Percentiles rank a stretch among this genome's conserved stretches.
phyloP scores from a whole-genome alignment of 2,329 filamentous ascomycete species.

The Metarhizium robertsii region DNA sequence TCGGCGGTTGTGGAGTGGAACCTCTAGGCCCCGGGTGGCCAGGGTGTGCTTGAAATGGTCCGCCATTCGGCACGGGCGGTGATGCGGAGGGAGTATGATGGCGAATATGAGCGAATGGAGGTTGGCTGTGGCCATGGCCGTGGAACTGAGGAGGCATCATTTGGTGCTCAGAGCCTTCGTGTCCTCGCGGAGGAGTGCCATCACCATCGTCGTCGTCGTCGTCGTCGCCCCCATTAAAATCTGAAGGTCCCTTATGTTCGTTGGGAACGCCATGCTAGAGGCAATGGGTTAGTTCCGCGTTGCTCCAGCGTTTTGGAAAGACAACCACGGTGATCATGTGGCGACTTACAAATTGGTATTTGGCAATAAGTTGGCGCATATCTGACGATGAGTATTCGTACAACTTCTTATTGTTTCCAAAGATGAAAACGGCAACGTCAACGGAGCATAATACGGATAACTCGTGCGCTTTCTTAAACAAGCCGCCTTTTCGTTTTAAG shows the following conservation, averaged over 20 bases:
- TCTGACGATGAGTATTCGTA: constrained; percentile 95
- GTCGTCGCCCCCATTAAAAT: constrained; percentile 82
- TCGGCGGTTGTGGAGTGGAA: constrained; percentile 70
- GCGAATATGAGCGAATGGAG: constrained; percentile 70
- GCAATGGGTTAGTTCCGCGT: constrained; percentile 7
- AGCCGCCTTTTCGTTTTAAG: constrained; percentile 92
- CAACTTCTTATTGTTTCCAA: constrained; percentile 97
- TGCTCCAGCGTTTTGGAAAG: neutral
- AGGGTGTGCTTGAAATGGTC: constrained; percentile 50
- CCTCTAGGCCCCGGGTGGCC: constrained; percentile 42
- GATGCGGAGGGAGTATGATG: constrained; percentile 79
- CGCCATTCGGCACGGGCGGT: constrained; percentile 74
- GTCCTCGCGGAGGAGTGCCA: constrained; percentile 57
- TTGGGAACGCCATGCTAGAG: constrained; percentile 79
- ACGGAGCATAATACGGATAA: constrained; percentile 96
- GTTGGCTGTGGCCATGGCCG: constrained; percentile 35
- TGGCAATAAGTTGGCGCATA: constrained; percentile 80
- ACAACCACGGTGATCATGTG: neutral
- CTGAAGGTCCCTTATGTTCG: constrained; percentile 90
- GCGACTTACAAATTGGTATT: constrained; percentile 79
- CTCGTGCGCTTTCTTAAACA: constrained; percentile 99
- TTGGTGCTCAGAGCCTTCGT: constrained; percentile 47
- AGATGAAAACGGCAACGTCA: constrained; percentile 97
- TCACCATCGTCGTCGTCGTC: constrained; percentile 72
- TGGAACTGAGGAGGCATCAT: constrained; percentile 66